Percentiles rank a stretch among this genome's conserved stretches.
Evolutionary conservation across 139 green algal species (phyloP).

Genomic region (Chlorella ohadii): DNA sequence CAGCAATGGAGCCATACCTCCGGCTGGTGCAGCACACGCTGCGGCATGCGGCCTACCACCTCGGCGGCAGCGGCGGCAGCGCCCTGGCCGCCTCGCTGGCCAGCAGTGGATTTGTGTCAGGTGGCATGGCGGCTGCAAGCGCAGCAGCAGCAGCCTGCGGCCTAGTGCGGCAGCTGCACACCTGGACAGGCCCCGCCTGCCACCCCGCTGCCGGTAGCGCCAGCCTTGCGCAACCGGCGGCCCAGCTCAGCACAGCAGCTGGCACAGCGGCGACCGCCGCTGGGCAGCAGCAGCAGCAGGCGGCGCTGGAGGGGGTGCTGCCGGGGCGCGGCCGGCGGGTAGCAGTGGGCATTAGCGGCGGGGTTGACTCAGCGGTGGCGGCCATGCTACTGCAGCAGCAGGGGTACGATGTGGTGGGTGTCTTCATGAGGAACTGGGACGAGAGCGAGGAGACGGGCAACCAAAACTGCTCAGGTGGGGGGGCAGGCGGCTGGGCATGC

Average conservation of each 20-base stretch:
- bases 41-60: neutral
- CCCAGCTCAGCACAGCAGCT: neutral
- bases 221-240: neutral
- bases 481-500: neutral
- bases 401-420: conserved; percentile 65
- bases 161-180: conserved; percentile 12
- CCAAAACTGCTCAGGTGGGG: conserved; percentile 50
- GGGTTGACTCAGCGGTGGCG: conserved; percentile 85
- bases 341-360: conserved; percentile 80
- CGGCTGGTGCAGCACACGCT: conserved; percentile 5
- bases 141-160: neutral
- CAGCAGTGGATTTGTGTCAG: neutral
- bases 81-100: neutral
- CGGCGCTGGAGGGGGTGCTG: neutral
- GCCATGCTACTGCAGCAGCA: conserved; percentile 64
- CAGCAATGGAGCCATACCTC: neutral
- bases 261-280: neutral
- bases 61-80: neutral
- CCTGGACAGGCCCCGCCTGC: neutral
- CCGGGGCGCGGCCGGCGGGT: conserved; percentile 29
- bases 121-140: neutral
- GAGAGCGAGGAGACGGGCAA: conserved; percentile 75
- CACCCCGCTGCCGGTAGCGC: too few relatives aligned
- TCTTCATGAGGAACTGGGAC: conserved; percentile 92
- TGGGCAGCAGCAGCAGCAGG: neutral